These are phyloP conservation scores for Trametes maxima DNA, from an alignment of 768 basidiomycete genomes.

Conservation along the genomic window DNA sequence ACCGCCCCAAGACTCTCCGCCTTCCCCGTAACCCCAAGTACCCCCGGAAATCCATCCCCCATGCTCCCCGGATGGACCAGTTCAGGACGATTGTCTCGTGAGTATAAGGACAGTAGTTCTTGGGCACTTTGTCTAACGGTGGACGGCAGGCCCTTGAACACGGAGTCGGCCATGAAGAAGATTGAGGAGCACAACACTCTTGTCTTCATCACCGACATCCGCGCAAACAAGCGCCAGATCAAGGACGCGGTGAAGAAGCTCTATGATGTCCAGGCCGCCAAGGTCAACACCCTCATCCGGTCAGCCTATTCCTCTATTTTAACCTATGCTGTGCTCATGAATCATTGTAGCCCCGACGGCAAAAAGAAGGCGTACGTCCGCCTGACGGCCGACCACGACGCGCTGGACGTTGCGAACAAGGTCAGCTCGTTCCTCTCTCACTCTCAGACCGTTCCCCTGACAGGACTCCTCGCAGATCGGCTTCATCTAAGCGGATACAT, in stretches of 20 bases:
- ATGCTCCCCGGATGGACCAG: constrained; percentile 95
- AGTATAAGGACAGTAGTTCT: constrained; percentile 34
- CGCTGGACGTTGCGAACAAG: constrained; percentile 97
- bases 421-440: constrained; percentile 41
- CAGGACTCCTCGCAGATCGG: constrained; percentile 64
- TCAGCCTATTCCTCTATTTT: constrained; percentile 39
- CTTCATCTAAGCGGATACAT: constrained; percentile 68
- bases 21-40: constrained; percentile 87
- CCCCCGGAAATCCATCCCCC: constrained; percentile 92
- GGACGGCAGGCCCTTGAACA: constrained; percentile 74
- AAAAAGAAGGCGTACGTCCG: constrained; percentile 99
- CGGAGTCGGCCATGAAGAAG: constrained; percentile 99
- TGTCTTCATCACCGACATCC: constrained; percentile 96
- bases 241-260: constrained; percentile 99
- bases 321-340: not conserved
- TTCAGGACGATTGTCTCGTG: constrained; percentile 92
- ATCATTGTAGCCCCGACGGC: constrained; percentile 79
- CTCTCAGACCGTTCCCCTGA: not conserved
- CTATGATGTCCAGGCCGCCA: constrained; percentile 94
- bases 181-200: constrained; percentile 99
- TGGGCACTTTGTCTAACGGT: not conserved
- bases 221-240: constrained; percentile 98
- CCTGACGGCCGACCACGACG: constrained; percentile 93
- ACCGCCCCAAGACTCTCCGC: constrained; percentile 91
- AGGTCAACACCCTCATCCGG: constrained; percentile 99